Percentiles rank a stretch among this genome's conserved stretches.
Evolutionary conservation across 1,284 basidiomycete species (phyloP).

Genomic region (Ceratobasidium sp.): DNA sequence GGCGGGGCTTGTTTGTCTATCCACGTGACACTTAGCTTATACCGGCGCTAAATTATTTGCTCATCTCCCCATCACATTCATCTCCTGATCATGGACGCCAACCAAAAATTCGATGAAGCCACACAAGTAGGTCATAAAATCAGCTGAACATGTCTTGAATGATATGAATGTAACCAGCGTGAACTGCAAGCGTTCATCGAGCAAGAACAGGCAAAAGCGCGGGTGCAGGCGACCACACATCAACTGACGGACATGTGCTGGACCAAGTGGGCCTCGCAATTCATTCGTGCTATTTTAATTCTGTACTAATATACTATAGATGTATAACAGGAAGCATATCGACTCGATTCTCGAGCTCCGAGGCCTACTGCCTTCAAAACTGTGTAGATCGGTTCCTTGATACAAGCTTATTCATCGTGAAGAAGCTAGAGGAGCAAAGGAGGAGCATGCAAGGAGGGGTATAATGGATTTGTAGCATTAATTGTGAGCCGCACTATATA

Average conservation of each 20-base stretch:
- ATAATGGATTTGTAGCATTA: background rate
- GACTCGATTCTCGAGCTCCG: conserved; percentile 83
- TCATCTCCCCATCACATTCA: background rate
- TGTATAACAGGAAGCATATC: conserved; percentile 86
- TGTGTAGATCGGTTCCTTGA: conserved; percentile 96
- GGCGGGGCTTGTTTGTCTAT: background rate
- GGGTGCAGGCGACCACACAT: conserved; percentile 73
- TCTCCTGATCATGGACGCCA: conserved; percentile 38
- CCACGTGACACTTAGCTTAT: conserved; percentile 5
- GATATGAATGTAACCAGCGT: conserved; percentile 59
- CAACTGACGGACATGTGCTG: conserved; percentile 80
- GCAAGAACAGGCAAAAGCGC: conserved; percentile 85
- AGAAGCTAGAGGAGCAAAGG: conserved; percentile 74
- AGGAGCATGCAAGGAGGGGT: conserved; percentile 44
- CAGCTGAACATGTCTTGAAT: background rate
- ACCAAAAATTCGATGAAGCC: conserved; percentile 73
- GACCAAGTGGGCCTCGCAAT: conserved; percentile 76
- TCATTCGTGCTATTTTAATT: conserved; percentile 1
- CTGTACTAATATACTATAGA: conserved; percentile 55
- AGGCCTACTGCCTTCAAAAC: conserved; percentile 86
- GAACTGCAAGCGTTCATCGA: conserved; percentile 87
- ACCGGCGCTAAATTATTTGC: background rate
- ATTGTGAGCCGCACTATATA: conserved; percentile 1
- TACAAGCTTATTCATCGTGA: conserved; percentile 86
- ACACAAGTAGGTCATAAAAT: conserved; percentile 63